Percentiles rank a stretch among this genome's conserved stretches.
Evolutionary conservation across 2,329 filamentous ascomycete genomes (phyloP).

Genomic region (Bimuria novae-zelandiae): DNA sequence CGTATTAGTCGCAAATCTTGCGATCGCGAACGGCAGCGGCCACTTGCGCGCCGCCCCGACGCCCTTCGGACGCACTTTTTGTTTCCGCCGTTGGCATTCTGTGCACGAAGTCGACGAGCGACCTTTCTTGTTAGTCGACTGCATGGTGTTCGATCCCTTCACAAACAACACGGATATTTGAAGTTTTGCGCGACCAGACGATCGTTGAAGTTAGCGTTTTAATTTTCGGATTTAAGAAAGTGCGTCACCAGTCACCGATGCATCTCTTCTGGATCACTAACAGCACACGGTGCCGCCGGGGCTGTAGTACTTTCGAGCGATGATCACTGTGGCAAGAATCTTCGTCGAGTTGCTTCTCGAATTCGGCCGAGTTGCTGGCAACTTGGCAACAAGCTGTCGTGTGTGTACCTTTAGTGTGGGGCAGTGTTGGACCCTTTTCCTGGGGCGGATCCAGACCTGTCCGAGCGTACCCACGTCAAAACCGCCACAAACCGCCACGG

Average conservation of each 20-base stretch:
- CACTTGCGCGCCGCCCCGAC: conserved; percentile 8
- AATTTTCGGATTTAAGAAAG: conserved; percentile 2
- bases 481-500: not conserved
- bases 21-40: not conserved
- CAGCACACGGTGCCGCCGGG: not conserved
- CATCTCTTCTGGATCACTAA: not conserved
- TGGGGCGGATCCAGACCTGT: not conserved
- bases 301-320: not conserved
- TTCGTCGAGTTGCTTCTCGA: not conserved
- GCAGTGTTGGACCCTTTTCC: not conserved
- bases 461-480: not conserved
- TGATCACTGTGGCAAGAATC: not conserved
- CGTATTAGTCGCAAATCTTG: conserved; percentile 19
- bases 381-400: no score
- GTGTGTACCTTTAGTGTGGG: not conserved
- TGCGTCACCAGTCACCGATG: not conserved
- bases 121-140: conserved; percentile 27
- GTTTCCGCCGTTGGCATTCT: conserved; percentile 58
- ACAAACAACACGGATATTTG: not conserved
- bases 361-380: no score
- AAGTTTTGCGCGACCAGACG: conserved; percentile 1
- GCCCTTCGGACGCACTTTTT: conserved; percentile 47
- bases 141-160: conserved; percentile 18
- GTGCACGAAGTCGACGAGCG: conserved; percentile 46
- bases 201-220: not conserved